Conservation (phyloP, 805 yeast genomes). For the Diddensiella transvaalensis region DNA sequence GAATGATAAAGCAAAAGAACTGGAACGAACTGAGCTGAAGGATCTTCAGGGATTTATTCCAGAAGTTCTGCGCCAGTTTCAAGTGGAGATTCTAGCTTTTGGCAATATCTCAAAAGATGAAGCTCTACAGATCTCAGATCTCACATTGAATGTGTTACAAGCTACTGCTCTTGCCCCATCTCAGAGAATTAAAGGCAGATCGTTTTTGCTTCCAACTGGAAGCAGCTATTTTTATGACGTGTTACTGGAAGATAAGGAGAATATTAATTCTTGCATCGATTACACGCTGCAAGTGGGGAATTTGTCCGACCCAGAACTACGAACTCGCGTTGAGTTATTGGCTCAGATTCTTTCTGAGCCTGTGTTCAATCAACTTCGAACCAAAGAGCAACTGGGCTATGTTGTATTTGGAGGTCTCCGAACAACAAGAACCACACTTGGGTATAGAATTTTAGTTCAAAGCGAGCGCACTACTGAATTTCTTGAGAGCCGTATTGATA, state of each 20-base stretch:
- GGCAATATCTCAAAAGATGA: slow-evolving; percentile 65
- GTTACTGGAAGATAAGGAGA: slow-evolving; percentile 55
- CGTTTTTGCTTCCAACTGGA: slow-evolving; percentile 34
- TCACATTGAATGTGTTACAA: slow-evolving; percentile 40
- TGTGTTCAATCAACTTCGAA: slow-evolving; percentile 81
- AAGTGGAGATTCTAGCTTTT: slow-evolving; percentile 65
- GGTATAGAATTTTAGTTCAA: slow-evolving; percentile 74
- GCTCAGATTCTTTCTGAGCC: slow-evolving; percentile 80
- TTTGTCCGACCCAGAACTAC: slow-evolving; percentile 40
- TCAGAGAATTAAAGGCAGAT: slow-evolving; percentile 43
- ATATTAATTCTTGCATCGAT: slow-evolving; percentile 82
- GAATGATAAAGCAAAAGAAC: slow-evolving; percentile 54
- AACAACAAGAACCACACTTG: slow-evolving; percentile 66
- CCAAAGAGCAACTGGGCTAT: slow-evolving; percentile 93
- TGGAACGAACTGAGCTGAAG: slow-evolving; percentile 44
- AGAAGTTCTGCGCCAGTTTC: slow-evolving; percentile 54
- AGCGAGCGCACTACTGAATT: slow-evolving; percentile 74
- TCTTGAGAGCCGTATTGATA: slow-evolving; percentile 71
- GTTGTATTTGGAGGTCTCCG: slow-evolving; percentile 80
- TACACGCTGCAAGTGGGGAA: slow-evolving; percentile 67
- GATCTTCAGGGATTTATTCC: slow-evolving; percentile 51
- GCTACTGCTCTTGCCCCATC: slow-evolving; percentile 42
- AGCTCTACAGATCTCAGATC: slow-evolving; percentile 47
- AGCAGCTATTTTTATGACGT: slow-evolving; percentile 22
- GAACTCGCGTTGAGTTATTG: slow-evolving; percentile 58